A percentile compares a stretch with the other conserved stretches of the same genome.
Conservation (phyloP, 2,329 filamentous ascomycete species). For the Clonostachys byssicola region DNA sequence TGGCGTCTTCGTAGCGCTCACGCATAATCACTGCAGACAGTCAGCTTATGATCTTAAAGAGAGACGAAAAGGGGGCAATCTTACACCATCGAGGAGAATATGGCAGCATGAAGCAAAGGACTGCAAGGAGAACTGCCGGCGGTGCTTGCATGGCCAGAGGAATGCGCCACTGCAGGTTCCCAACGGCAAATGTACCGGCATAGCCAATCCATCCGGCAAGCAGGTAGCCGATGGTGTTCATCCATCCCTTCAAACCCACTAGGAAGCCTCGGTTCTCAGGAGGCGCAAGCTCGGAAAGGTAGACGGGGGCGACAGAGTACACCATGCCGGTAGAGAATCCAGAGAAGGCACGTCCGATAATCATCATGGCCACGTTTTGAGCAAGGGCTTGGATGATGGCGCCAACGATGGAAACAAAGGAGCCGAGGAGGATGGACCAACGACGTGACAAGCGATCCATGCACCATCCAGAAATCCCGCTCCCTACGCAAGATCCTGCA, state of each 20-base stretch:
- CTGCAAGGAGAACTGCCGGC: constrained; percentile 9
- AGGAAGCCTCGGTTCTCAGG: constrained; percentile 16
- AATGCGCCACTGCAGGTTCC: constrained; percentile 24
- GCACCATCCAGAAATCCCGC: constrained; percentile 18
- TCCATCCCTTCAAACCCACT: constrained; percentile 21
- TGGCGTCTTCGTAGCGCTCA: constrained; percentile 15
- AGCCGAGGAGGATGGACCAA: not conserved
- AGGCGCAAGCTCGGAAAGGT: constrained; percentile 16
- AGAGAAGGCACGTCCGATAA: constrained; percentile 13
- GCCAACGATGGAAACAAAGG: constrained; percentile 8
- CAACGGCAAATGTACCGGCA: constrained; percentile 19
- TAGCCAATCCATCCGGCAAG: constrained; percentile 33
- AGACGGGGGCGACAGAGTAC: constrained; percentile 9
- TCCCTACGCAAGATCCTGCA: constrained; percentile 20
- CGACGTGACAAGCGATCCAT: constrained; percentile 25
- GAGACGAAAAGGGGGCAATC: not conserved
- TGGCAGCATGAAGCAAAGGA: constrained; percentile 11
- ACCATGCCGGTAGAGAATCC: constrained; percentile 12
- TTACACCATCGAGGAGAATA: constrained; percentile 17
- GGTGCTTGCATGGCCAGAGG: constrained; percentile 24
- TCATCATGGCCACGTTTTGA: constrained; percentile 15
- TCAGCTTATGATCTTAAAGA: too few species aligned
- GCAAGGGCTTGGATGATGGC: constrained; percentile 16
- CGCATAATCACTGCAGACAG: not conserved
- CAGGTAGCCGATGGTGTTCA: constrained; percentile 28